phyloP scores from a whole-genome alignment of 768 basidiomycete species.

The Suillus occidentalis region DNA sequence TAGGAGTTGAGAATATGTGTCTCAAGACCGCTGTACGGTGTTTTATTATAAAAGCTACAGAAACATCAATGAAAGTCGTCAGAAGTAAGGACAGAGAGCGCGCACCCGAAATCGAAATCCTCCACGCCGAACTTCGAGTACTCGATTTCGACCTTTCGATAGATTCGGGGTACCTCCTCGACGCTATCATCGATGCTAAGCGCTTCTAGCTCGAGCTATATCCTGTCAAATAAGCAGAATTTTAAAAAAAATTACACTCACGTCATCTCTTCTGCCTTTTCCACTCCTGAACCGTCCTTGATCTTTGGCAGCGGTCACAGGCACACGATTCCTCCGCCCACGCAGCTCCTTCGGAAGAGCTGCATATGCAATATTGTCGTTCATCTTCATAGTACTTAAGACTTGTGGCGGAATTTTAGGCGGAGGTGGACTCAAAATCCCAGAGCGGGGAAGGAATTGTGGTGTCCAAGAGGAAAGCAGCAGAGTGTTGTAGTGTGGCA shows the following conservation, averaged over 20 bases:
- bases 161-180: constrained; percentile 73
- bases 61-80: not conserved
- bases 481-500: constrained; percentile 76
- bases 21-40: constrained; percentile 87
- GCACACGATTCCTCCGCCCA: constrained; percentile 78
- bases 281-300: constrained; percentile 87
- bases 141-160: constrained; percentile 94
- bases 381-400: constrained; percentile 74
- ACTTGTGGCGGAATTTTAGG: constrained; percentile 80
- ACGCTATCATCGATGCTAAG: constrained; percentile 50
- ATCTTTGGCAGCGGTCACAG: constrained; percentile 47
- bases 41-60: constrained; percentile 89
- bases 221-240: constrained; percentile 6
- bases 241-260: constrained; percentile 24
- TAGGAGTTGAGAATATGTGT: constrained; percentile 98
- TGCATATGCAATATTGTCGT: constrained; percentile 91
- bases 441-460: constrained; percentile 53
- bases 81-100: not conserved
- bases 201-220: constrained; percentile 54
- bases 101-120: constrained; percentile 96
- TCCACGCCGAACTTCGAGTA: constrained; percentile 99
- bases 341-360: constrained; percentile 81
- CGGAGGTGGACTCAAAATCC: constrained; percentile 60
- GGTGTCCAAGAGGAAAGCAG: constrained; percentile 69
- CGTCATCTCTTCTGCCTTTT: constrained; percentile 51